Conservation (phyloP, 352 stramenopile genomes). For the Pythium folliculosum region DNA sequence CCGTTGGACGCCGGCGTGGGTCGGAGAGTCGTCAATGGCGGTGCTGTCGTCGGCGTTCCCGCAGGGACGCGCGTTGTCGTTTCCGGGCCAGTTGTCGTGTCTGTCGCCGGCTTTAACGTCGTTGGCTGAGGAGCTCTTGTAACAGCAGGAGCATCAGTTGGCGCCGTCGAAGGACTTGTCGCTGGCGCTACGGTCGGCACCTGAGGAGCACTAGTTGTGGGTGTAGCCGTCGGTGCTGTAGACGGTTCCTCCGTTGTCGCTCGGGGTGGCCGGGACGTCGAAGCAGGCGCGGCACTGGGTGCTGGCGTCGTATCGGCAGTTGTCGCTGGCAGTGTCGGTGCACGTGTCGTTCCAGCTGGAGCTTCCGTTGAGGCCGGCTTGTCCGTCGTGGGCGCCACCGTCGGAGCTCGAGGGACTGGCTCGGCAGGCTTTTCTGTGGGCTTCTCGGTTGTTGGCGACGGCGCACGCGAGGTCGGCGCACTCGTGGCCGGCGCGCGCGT, state of each 20-base stretch:
- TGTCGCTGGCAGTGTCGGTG: neutral
- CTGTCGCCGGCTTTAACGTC: neutral
- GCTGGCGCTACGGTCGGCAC: neutral
- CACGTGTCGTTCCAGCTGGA: no score
- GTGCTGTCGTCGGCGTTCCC: neutral
- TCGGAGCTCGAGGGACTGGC: neutral
- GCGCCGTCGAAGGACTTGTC: neutral
- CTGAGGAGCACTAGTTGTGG: neutral
- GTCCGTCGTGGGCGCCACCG: neutral
- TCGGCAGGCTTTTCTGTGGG: neutral
- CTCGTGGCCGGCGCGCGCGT: no score
- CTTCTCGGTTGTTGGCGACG: constrained; percentile 2
- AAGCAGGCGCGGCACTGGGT: neutral
- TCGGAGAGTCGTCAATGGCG: neutral
- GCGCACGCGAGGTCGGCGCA: no score
- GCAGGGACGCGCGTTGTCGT: neutral
- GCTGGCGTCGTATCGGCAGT: neutral
- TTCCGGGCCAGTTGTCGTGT: neutral
- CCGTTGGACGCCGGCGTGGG: no score
- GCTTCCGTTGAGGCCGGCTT: neutral
- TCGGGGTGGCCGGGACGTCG: neutral
- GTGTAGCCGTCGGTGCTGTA: neutral
- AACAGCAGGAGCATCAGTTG: neutral
- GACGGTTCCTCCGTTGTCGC: neutral
- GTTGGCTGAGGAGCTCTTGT: neutral